These are phyloP conservation scores for Ogataea parapolymorpha DNA, from an alignment of 805 yeast species.

Conservation along the genomic window DNA sequence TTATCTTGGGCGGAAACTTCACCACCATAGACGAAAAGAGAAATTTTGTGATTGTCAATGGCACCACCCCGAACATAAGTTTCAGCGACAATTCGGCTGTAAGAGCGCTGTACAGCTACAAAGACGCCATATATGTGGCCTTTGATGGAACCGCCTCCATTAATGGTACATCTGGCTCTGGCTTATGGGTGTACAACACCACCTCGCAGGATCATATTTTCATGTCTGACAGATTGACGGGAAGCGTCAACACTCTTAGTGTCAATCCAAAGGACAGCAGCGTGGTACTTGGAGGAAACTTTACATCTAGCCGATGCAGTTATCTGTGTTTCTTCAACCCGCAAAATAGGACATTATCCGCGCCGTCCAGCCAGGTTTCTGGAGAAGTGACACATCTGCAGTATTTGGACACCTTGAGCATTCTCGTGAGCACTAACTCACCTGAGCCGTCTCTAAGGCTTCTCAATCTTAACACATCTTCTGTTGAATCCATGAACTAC, in stretches of 20 bases:
- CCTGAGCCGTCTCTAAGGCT: conserved; percentile 43
- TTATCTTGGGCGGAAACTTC: conserved; percentile 62
- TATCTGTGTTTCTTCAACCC: conserved; percentile 67
- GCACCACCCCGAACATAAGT: conserved; percentile 11
- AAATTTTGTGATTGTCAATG: conserved; percentile 24
- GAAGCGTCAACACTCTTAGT: conserved; percentile 39
- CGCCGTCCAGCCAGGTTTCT: conserved; percentile 34
- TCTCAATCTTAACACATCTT: conserved; percentile 47
- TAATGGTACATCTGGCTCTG: conserved; percentile 30
- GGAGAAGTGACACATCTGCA: conserved; percentile 58
- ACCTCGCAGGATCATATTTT: conserved; percentile 37
- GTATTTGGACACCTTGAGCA: conserved; percentile 38
- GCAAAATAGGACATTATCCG: conserved; percentile 50
- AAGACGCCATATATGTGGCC: conserved; percentile 44
- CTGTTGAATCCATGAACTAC: conserved; percentile 15
- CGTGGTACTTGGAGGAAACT: conserved; percentile 72
- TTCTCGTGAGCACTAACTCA: conserved; percentile 53
- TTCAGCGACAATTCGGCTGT: conserved; percentile 24
- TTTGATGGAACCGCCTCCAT: conserved; percentile 36
- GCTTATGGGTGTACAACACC: conserved; percentile 54
- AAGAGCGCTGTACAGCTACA: conserved; percentile 34
- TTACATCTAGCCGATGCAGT: conserved; percentile 48
- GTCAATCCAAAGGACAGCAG: conserved; percentile 39
- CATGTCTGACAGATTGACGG: conserved; percentile 35
- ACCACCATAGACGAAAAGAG: conserved; percentile 17